Percentiles rank a stretch among this genome's conserved stretches.
Evolutionary conservation across 208 protist genomes (phyloP).

Genomic region (Borovskyia barvae): DNA sequence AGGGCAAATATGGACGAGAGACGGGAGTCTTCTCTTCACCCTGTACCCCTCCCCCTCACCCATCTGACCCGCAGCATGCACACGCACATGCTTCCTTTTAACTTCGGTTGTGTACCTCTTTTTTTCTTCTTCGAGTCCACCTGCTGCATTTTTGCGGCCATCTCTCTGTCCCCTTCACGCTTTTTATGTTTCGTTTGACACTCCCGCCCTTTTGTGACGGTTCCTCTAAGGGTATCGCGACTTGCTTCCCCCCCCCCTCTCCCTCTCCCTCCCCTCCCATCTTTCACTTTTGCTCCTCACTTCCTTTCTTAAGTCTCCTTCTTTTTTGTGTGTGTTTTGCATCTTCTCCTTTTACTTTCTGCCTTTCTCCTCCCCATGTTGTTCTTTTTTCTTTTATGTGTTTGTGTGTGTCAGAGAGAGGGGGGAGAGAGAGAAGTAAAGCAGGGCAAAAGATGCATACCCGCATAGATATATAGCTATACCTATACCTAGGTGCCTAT

Average conservation of each 20-base stretch:
- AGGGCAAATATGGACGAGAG: too few species aligned
- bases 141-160: not conserved
- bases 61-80: too few species aligned
- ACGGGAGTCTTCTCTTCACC: too few species aligned
- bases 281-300: constrained; percentile 7
- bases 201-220: not conserved
- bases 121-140: too few species aligned
- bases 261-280: not conserved
- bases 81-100: too few species aligned
- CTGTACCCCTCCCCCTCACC: too few species aligned
- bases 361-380: not conserved
- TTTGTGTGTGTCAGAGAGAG: not conserved
- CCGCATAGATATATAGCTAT: too few species aligned
- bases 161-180: not conserved
- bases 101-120: too few species aligned
- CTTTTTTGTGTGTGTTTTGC: constrained; percentile 7
- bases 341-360: constrained; percentile 1
- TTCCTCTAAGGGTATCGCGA: not conserved
- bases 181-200: constrained; percentile 10
- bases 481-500: too few species aligned
- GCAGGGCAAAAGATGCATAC: too few species aligned
- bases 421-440: too few species aligned
- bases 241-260: not conserved
- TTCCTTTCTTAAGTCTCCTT: constrained; percentile 4
- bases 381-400: not conserved